phyloP scores from a whole-genome alignment of 2,329 filamentous ascomycete genomes.

The Diaporthe batatas region DNA sequence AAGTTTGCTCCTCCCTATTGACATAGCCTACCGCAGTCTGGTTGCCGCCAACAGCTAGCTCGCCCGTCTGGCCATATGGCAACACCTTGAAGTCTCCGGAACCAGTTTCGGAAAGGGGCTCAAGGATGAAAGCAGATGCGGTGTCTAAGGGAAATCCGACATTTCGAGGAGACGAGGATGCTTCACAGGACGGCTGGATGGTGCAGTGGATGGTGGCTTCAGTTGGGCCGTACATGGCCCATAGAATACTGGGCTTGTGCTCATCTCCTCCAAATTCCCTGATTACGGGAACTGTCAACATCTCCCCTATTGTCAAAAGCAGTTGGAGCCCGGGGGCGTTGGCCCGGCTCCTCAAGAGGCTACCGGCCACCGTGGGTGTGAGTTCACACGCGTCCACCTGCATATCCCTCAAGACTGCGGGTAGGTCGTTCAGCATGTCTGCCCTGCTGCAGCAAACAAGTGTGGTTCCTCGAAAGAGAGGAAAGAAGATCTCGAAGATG shows the following conservation, averaged over 20 bases:
- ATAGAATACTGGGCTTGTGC: constrained; percentile 73
- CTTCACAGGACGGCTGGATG: constrained; percentile 73
- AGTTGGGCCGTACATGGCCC: constrained; percentile 95
- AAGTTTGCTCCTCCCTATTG: constrained; percentile 83
- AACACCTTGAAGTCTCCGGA: constrained; percentile 59
- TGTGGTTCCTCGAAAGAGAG: constrained; percentile 79
- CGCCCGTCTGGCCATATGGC: constrained; percentile 77
- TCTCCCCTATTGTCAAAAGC: constrained; percentile 91
- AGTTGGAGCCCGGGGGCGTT: constrained; percentile 77
- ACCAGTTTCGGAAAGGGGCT: constrained; percentile 55
- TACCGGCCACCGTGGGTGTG: constrained; percentile 88
- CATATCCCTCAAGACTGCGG: constrained; percentile 73
- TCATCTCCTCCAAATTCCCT: constrained; percentile 79
- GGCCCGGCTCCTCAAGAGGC: constrained; percentile 76
- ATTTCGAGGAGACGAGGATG: constrained; percentile 70
- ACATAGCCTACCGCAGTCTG: constrained; percentile 87
- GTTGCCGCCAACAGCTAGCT: constrained; percentile 83
- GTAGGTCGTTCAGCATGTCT: constrained; percentile 81
- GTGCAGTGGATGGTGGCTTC: constrained; percentile 93
- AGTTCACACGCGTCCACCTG: constrained; percentile 87
- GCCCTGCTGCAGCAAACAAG: constrained; percentile 78
- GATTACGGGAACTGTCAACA: constrained; percentile 84
- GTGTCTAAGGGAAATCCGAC: constrained; percentile 86
- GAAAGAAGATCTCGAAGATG: constrained; percentile 95
- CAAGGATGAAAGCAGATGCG: constrained; percentile 81